phyloP scores from a whole-genome alignment of 306 rosid species.

The Acacia melanoxylon region DNA sequence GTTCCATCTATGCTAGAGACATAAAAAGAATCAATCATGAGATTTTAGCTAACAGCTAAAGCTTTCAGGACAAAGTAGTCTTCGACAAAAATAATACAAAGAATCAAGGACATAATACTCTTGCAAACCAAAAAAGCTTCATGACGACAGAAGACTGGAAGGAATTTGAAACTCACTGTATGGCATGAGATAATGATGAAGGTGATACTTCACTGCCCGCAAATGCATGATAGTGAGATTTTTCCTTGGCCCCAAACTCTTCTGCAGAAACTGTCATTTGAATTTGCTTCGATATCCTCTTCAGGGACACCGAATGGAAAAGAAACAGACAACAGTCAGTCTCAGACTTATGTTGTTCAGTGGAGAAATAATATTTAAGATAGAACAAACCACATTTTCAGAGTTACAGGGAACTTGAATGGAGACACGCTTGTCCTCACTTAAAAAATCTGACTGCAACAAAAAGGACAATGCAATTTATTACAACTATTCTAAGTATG shows the following conservation, averaged over 20 bases:
- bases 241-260: slow-evolving; percentile 65
- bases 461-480: slow-evolving; percentile 12
- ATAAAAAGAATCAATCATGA: neutral
- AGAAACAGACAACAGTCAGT: slow-evolving; percentile 34
- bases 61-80: neutral
- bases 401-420: slow-evolving; percentile 51
- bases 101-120: slow-evolving; percentile 1
- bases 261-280: slow-evolving; percentile 64
- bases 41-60: neutral
- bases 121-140: neutral
- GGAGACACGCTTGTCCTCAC: slow-evolving; percentile 54
- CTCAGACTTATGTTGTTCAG: slow-evolving; percentile 20
- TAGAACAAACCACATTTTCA: slow-evolving; percentile 55
- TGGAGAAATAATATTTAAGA: slow-evolving; percentile 21
- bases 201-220: slow-evolving; percentile 44
- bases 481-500: slow-evolving; percentile 18
- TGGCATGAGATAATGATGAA: slow-evolving; percentile 52
- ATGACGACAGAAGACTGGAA: slow-evolving; percentile 18
- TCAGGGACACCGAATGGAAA: slow-evolving; percentile 33
- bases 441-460: slow-evolving; percentile 61
- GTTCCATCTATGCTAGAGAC: neutral
- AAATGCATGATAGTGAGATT: slow-evolving; percentile 42
- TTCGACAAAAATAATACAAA: neutral
- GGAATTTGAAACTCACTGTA: slow-evolving; percentile 54
- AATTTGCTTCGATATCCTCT: slow-evolving; percentile 49